A percentile compares a stretch with the other conserved stretches of the same genome.
phyloP scores from a whole-genome alignment of 2,329 filamentous ascomycete genomes.

The Aspergillus phoenicis region DNA sequence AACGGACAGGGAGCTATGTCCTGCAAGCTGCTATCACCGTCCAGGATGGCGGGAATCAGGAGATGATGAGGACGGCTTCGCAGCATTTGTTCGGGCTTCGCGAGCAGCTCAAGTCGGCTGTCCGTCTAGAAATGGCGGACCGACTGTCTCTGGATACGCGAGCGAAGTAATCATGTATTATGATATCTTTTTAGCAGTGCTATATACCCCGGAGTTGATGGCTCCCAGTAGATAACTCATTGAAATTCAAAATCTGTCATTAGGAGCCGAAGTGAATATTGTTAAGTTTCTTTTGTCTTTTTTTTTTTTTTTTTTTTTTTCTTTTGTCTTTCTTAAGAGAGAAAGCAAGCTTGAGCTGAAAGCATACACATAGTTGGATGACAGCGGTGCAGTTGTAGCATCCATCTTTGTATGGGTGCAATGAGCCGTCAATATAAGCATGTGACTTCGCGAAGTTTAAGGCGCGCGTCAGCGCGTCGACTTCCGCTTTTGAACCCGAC shows the following conservation, averaged over 20 bases:
- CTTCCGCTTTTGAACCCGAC: slow-evolving; percentile 4
- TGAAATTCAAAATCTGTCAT: background rate
- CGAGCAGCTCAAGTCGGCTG: slow-evolving; percentile 56
- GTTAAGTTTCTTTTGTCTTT: no score
- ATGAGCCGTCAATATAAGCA: slow-evolving; percentile 24
- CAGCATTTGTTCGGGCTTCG: slow-evolving; percentile 59
- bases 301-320: no score
- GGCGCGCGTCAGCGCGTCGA: slow-evolving; percentile 32
- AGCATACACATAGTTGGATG: background rate
- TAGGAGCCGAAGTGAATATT: background rate
- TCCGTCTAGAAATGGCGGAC: slow-evolving; percentile 61
- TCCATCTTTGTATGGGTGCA: background rate
- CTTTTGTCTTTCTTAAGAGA: no score
- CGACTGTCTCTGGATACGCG: slow-evolving; percentile 62
- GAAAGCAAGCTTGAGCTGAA: background rate
- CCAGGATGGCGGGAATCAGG: slow-evolving; percentile 57
- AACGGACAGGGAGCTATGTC: slow-evolving; percentile 60
- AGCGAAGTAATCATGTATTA: slow-evolving; percentile 49
- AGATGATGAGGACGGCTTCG: slow-evolving; percentile 56
- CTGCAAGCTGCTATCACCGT: slow-evolving; percentile 61
- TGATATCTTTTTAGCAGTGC: slow-evolving; percentile 19
- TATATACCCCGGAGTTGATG: slow-evolving; percentile 23
- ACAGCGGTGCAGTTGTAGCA: slow-evolving; percentile 7
- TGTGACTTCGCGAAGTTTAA: slow-evolving; percentile 43
- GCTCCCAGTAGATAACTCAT: slow-evolving; percentile 15